Evolutionary conservation across 208 protist genomes (phyloP).

Genomic region (Wallacemonas rigidus): DNA sequence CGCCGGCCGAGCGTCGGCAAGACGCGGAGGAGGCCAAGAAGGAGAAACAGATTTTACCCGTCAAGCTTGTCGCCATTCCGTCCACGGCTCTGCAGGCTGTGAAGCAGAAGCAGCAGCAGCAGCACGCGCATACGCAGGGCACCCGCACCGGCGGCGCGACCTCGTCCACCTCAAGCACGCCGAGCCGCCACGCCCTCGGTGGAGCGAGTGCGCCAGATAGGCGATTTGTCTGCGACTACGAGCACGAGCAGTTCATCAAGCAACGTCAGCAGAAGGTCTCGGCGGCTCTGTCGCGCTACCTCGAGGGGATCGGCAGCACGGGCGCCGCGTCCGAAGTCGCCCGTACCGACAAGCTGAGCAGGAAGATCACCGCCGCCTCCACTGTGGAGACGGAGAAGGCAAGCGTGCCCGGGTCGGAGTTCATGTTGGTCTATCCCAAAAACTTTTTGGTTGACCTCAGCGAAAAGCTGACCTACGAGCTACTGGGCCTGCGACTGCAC

Average conservation of each 20-base stretch:
- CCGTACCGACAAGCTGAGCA: not conserved
- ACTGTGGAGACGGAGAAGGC: not conserved
- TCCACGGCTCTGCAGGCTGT: not conserved
- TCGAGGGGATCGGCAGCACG: not conserved
- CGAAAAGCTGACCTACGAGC: conserved; percentile 51
- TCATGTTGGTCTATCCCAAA: conserved; percentile 51
- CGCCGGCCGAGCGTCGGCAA: conserved; percentile 10
- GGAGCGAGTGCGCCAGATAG: not conserved
- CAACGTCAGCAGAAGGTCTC: conserved; percentile 11
- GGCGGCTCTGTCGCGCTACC: not conserved
- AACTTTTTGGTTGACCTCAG: conserved; percentile 72
- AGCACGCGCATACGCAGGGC: not conserved
- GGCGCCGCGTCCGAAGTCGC: not conserved
- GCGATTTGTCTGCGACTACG: conserved; percentile 3
- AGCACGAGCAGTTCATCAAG: conserved; percentile 20
- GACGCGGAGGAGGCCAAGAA: conserved; percentile 29
- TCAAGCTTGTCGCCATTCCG: not conserved
- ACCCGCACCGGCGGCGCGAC: not conserved
- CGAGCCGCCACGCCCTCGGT: not conserved
- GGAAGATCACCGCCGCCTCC: not conserved
- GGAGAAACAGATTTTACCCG: conserved; percentile 6
- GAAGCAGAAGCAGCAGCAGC: conserved; percentile 15
- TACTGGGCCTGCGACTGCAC: conserved; percentile 63
- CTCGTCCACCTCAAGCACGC: not conserved
- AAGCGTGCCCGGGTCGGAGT: conserved; percentile 9